Evolutionary conservation across 768 basidiomycete genomes (phyloP).

Genomic region (Panaeolus cyanescens): DNA sequence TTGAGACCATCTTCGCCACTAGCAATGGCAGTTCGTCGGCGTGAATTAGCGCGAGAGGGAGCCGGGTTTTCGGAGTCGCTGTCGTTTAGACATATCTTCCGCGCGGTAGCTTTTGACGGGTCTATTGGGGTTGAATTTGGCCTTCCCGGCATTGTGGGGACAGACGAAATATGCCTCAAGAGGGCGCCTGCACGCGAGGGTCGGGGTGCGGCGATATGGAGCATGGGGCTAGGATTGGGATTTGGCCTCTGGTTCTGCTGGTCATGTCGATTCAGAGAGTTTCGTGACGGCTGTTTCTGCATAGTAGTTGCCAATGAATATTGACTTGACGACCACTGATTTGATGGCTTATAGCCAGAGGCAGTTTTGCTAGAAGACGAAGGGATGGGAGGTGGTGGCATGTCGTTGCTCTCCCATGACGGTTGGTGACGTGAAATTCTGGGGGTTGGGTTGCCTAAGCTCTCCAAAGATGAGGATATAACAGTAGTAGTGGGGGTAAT

Average conservation of each 20-base stretch:
- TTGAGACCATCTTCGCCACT: constrained; percentile 29
- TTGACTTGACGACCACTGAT: constrained; percentile 10
- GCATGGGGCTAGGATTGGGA: constrained; percentile 23
- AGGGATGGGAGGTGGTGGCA: constrained; percentile 6
- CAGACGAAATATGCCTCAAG: constrained; percentile 75
- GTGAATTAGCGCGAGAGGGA: not conserved
- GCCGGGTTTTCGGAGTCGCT: constrained; percentile 17
- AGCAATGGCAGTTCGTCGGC: constrained; percentile 18
- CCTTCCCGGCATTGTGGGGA: constrained; percentile 40
- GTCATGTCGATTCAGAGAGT: constrained; percentile 24
- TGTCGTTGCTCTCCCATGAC: not conserved
- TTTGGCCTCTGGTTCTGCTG: constrained; percentile 16
- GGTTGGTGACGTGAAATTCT: not conserved
- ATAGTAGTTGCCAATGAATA: constrained; percentile 7
- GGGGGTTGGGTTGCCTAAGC: constrained; percentile 17
- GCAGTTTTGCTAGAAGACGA: constrained; percentile 3
- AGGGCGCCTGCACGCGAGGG: constrained; percentile 65
- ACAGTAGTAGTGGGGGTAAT: constrained; percentile 24
- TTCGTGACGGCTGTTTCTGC: constrained; percentile 20
- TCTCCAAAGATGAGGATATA: constrained; percentile 36
- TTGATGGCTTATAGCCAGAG: not conserved
- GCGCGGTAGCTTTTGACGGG: constrained; percentile 13
- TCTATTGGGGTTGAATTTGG: constrained; percentile 27
- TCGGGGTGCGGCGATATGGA: constrained; percentile 27
- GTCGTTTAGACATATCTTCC: constrained; percentile 32